phyloP scores from a whole-genome alignment of 208 protist species.

The Lotmaria passim region DNA sequence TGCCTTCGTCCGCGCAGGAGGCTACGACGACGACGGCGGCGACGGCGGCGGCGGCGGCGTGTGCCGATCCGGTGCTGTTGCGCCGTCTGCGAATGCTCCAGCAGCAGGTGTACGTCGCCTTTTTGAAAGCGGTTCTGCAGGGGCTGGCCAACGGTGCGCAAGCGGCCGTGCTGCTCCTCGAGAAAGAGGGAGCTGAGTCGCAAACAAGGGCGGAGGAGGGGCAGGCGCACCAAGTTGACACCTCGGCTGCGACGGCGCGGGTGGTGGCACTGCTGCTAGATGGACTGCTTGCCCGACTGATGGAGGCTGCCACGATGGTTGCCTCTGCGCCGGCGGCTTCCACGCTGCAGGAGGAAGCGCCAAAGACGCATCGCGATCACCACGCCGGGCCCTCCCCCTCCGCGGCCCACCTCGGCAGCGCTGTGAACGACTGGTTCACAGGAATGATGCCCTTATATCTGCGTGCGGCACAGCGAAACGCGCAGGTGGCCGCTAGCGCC shows the following conservation, averaged over 20 bases:
- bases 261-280: slow-evolving; percentile 21
- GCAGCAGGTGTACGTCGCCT: slow-evolving; percentile 36
- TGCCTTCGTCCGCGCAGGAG: slow-evolving; percentile 1
- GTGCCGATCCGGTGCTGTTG: slow-evolving; percentile 21
- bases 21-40: background rate
- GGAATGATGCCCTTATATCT: slow-evolving; percentile 35
- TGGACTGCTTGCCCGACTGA: slow-evolving; percentile 7
- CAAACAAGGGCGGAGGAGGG: background rate
- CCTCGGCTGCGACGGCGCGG: background rate
- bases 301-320: background rate
- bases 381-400: background rate
- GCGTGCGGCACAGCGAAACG: slow-evolving; percentile 14
- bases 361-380: slow-evolving; percentile 14
- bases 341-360: background rate
- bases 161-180: background rate
- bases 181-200: background rate
- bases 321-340: background rate
- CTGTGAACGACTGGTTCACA: slow-evolving; percentile 20
- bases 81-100: slow-evolving; percentile 33
- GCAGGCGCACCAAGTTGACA: background rate
- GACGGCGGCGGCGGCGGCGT: background rate
- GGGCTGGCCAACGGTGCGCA: slow-evolving; percentile 20
- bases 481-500: background rate
- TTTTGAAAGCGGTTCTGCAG: slow-evolving; percentile 32
- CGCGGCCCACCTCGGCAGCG: background rate